These are phyloP conservation scores for Dioszegia aurantiaca DNA, from an alignment of 768 basidiomycete species.

Conservation along the genomic window DNA sequence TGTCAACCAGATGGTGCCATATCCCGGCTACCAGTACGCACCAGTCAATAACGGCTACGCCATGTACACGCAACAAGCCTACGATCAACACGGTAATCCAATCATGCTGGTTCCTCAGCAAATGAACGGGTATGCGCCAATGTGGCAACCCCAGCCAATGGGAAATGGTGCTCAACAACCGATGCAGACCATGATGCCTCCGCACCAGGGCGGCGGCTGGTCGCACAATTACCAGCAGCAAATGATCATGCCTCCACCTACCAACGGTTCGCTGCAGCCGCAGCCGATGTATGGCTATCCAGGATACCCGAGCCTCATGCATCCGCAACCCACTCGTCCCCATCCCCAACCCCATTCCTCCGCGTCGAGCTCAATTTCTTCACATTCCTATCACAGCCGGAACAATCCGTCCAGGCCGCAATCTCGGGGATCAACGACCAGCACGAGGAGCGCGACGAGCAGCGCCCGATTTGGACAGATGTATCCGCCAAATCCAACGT, in stretches of 20 bases:
- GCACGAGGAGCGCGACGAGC: conserved; percentile 39
- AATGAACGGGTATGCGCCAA: conserved; percentile 11
- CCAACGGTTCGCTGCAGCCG: not conserved
- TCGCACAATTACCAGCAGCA: not conserved
- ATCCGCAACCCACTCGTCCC: conserved; percentile 36
- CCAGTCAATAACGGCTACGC: not conserved
- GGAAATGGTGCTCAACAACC: not conserved
- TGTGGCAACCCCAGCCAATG: conserved; percentile 8
- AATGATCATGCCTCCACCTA: not conserved
- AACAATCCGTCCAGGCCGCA: conserved; percentile 35
- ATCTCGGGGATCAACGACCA: conserved; percentile 43
- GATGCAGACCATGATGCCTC: conserved; percentile 8
- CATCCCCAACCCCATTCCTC: conserved; percentile 36
- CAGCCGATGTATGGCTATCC: conserved; percentile 2
- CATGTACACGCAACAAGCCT: conserved; percentile 10
- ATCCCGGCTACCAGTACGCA: conserved; percentile 3
- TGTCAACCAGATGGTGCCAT: conserved; percentile 2
- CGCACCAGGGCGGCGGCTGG: not conserved
- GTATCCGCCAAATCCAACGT: conserved; percentile 32
- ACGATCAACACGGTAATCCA: conserved; percentile 12
- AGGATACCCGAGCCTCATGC: conserved; percentile 24
- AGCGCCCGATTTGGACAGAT: conserved; percentile 41
- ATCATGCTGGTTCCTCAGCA: conserved; percentile 12
- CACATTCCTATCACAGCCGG: conserved; percentile 34
- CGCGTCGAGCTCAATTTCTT: conserved; percentile 42